phyloP scores from a whole-genome alignment of 805 yeast genomes.

The Metschnikowia chrysomelidarum region DNA sequence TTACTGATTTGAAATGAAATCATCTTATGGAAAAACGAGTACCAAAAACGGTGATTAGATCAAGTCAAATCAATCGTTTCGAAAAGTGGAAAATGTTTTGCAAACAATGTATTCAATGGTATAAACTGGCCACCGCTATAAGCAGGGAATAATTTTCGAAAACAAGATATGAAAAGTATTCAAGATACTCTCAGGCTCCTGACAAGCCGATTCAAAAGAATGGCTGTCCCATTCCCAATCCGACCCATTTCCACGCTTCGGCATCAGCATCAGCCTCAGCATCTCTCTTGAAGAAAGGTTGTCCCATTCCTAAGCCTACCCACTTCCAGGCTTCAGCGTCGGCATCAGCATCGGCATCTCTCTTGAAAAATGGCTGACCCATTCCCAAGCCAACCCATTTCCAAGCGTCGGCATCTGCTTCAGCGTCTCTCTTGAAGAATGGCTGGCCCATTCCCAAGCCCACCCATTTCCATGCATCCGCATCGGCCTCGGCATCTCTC shows the following conservation, averaged over 20 bases:
- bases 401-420: slow-evolving; percentile 14
- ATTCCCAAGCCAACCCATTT: slow-evolving; percentile 14
- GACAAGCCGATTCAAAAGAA: too few species aligned
- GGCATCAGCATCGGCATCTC: slow-evolving; percentile 15
- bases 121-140: too few species aligned
- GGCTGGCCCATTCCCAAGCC: slow-evolving; percentile 13
- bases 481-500: slow-evolving; percentile 18
- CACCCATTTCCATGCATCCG: slow-evolving; percentile 13
- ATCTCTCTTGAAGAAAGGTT: slow-evolving; percentile 15
- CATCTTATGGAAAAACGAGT: too few species aligned
- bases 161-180: too few species aligned
- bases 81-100: too few species aligned
- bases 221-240: slow-evolving; percentile 15
- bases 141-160: too few species aligned
- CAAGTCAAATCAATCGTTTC: too few species aligned
- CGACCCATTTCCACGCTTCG: slow-evolving; percentile 14
- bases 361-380: slow-evolving; percentile 16
- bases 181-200: too few species aligned
- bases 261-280: slow-evolving; percentile 13
- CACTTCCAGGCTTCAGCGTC: slow-evolving; percentile 13
- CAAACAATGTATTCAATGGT: too few species aligned
- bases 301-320: slow-evolving; percentile 14
- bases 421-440: slow-evolving; percentile 12
- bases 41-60: too few species aligned
- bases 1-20: too few species aligned